phyloP scores from a whole-genome alignment of 2,329 filamentous ascomycete genomes.

The Hyphodiscus sp. region DNA sequence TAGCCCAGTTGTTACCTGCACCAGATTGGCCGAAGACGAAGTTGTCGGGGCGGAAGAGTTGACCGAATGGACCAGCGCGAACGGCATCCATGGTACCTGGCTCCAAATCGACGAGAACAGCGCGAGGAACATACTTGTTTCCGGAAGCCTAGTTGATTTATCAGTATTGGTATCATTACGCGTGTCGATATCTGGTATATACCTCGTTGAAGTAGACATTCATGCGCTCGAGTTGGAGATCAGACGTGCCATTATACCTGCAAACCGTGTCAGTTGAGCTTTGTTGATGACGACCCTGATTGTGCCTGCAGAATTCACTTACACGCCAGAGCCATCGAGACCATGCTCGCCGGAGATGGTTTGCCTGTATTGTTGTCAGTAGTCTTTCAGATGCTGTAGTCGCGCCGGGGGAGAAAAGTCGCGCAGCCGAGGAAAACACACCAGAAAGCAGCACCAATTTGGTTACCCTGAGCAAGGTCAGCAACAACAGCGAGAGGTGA shows the following conservation, averaged over 20 bases:
- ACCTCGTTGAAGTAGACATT: conserved; percentile 99
- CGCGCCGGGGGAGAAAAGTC: conserved; percentile 27
- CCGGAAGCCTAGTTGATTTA: conserved; percentile 64
- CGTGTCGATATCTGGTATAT: conserved; percentile 13
- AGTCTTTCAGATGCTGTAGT: conserved; percentile 29
- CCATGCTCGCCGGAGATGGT: conserved; percentile 87
- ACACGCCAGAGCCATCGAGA: conserved; percentile 95
- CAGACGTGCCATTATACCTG: conserved; percentile 95
- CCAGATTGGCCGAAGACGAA: conserved; percentile 99
- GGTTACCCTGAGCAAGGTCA: conserved; percentile 72
- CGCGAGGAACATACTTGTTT: conserved; percentile 99
- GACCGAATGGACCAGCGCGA: conserved; percentile 93
- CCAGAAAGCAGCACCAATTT: conserved; percentile 99
- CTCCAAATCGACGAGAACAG: conserved; percentile 98
- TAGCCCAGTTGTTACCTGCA: conserved; percentile 99
- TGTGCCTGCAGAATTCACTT: conserved; percentile 38
- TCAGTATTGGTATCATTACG: not conserved
- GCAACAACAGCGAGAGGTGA: conserved; percentile 5
- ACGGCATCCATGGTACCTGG: conserved; percentile 99
- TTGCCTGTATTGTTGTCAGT: conserved; percentile 53
- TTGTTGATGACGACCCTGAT: not conserved
- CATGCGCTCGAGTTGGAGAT: conserved; percentile 99
- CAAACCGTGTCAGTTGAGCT: conserved; percentile 26
- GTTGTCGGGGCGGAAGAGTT: conserved; percentile 99
- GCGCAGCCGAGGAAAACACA: conserved; percentile 38